Evolutionary conservation across 192 early-diverging fungal species (phyloP), one percentile per base, ranked within the genome.

Genomic region (Coemansia sp.): DNA sequence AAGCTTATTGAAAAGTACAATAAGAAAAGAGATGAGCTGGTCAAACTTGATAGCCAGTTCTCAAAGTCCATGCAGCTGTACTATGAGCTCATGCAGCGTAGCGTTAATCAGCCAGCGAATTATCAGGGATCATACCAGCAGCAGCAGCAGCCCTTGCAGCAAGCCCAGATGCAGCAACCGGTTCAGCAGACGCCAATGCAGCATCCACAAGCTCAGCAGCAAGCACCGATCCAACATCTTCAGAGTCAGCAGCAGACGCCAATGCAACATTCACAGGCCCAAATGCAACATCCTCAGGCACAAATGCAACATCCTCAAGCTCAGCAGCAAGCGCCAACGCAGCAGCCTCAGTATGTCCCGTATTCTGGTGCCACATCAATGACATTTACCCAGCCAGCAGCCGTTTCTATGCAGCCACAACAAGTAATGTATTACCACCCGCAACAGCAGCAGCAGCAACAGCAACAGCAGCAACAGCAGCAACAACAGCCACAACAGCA

Each of bases 1-100:
- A 88, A 88, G 67, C 80, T 95, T 33, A 86, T 96, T 59, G 93
- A 95, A 61, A 88, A 87, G 45, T 90, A 93, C 49, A 88, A 85
- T 21, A 84, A 88, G 29, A 94, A 93, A 71, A 94, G 93, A 84
- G 93, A 92, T 84, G 79, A 74, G 77, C 39, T 78, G 20, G 49
- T 52, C 2, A 16, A 23, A 25, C 34, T 82, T 3, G 72, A 82
- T 39, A 31, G 15, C 18, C 67, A 77, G 75, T 67, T 77, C 20
- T 62, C 67, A 56, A 72, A 74, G 59, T 68, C 70, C 13, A 77
- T 77, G 62, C 26, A 52, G 20, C 23, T 75, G 51, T 82, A 82
- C 23, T 75, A 82, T 23, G 75, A 75, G 43, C 66, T 82, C 56
- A 74, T 82, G 80, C 61, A 77, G 48, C 49, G 68, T 8, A 71